Conservation (phyloP, 345 rosid genomes). For the Sisymbrium altissimum region DNA sequence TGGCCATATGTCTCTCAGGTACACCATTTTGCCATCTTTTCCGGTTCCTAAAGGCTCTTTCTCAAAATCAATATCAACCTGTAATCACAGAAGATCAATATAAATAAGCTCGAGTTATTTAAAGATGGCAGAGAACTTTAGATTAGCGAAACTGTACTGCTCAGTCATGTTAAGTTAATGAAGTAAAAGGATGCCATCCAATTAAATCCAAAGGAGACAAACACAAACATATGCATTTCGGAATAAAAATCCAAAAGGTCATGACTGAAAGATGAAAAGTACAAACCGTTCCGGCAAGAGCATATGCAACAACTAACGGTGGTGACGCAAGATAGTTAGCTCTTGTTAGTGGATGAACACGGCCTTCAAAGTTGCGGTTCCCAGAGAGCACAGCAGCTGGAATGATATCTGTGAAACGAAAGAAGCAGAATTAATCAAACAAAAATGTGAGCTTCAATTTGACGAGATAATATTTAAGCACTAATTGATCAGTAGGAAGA, state of each 20-base stretch:
- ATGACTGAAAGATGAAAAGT: neutral
- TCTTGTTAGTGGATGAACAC: constrained; percentile 76
- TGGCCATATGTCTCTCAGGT: constrained; percentile 79
- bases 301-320: constrained; percentile 86
- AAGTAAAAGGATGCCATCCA: neutral
- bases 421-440: constrained; percentile 2
- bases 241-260: neutral
- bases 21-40: constrained; percentile 62
- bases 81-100: neutral
- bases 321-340: constrained; percentile 94
- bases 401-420: constrained; percentile 49
- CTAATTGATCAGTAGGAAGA: too few relatives aligned
- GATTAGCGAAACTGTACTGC: neutral
- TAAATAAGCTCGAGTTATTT: neutral
- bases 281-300: constrained; percentile 73
- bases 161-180: neutral
- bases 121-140: neutral
- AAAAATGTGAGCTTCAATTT: neutral
- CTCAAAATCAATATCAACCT: constrained; percentile 89
- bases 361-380: constrained; percentile 83
- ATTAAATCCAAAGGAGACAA: neutral
- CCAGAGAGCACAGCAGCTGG: constrained; percentile 91
- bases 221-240: neutral
- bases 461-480: too few relatives aligned
- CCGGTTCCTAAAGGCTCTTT: constrained; percentile 69